Evolutionary conservation across 2,329 filamentous ascomycete genomes (phyloP).

Genomic region (Huntiella savannae): DNA sequence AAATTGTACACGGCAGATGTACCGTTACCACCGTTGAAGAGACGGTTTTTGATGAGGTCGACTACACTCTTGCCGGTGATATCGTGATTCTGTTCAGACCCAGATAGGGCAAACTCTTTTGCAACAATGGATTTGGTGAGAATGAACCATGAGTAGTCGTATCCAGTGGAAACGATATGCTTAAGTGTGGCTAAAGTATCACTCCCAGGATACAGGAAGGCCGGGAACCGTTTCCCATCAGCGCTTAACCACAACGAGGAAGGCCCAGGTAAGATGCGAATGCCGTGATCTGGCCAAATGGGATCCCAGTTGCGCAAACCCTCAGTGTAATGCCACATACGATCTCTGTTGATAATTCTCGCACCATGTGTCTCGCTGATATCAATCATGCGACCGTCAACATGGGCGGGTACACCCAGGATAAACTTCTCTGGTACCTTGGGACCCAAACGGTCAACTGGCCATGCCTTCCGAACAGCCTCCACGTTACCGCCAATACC

Average conservation of each 20-base stretch:
- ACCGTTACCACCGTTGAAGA: constrained; percentile 30
- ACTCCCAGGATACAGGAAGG: constrained; percentile 35
- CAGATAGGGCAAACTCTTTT: constrained; percentile 42
- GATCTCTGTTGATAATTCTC: constrained; percentile 37
- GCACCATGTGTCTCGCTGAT: constrained; percentile 35
- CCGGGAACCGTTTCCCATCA: constrained; percentile 36
- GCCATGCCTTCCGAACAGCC: constrained; percentile 38
- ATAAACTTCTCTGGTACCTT: constrained; percentile 37
- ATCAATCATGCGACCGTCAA: constrained; percentile 44
- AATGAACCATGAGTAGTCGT: constrained; percentile 46
- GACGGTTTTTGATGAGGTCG: constrained; percentile 28
- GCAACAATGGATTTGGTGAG: constrained; percentile 38
- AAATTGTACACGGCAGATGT: constrained; percentile 38
- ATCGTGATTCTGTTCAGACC: constrained; percentile 45
- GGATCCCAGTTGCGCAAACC: constrained; percentile 42
- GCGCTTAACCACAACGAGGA: constrained; percentile 45
- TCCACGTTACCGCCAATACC: constrained; percentile 45
- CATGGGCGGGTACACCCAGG: constrained; percentile 40
- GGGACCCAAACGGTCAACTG: constrained; percentile 35
- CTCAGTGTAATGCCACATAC: constrained; percentile 51
- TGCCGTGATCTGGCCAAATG: constrained; percentile 42
- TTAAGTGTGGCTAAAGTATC: constrained; percentile 39
- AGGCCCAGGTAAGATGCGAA: constrained; percentile 39
- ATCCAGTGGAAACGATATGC: constrained; percentile 39
- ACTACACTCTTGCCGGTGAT: constrained; percentile 37